Conservation (phyloP, 176 grass and related monocot genomes). For the Tillandsia fasciculata region DNA sequence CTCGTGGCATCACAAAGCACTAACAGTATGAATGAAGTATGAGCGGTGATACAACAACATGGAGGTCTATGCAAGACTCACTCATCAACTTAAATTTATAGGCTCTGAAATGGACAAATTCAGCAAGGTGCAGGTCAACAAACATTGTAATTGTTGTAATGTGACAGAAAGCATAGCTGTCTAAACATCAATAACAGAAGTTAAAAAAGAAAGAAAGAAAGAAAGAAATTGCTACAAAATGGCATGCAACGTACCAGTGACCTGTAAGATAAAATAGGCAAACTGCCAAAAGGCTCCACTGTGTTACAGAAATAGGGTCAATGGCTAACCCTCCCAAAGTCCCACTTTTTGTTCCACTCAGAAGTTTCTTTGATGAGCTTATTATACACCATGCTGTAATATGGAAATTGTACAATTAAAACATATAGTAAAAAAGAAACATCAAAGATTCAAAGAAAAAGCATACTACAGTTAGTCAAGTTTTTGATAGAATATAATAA, state of each 20-base stretch:
- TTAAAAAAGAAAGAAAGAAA: not conserved
- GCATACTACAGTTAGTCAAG: not conserved
- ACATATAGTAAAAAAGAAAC: conserved; percentile 4
- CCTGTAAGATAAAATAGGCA: conserved; percentile 90
- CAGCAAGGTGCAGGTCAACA: not conserved
- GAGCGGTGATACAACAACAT: too few relatives aligned
- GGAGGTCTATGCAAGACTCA: not conserved
- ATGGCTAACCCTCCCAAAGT: conserved; percentile 22
- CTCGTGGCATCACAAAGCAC: not conserved
- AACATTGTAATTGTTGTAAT: not conserved
- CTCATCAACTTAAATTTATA: not conserved
- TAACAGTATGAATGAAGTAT: not conserved
- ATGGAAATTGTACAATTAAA: conserved; percentile 20
- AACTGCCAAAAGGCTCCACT: conserved; percentile 81
- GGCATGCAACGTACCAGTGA: conserved; percentile 60
- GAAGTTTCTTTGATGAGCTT: conserved; percentile 35
- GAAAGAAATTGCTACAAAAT: conserved; percentile 7
- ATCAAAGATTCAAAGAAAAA: not conserved
- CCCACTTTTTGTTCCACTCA: conserved; percentile 24
- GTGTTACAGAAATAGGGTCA: conserved; percentile 56
- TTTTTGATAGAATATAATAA: not conserved
- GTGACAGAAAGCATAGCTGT: not conserved
- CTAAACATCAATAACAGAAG: not conserved
- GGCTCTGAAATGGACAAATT: not conserved
- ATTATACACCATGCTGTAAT: conserved; percentile 77